Evolutionary conservation across 106 monocot species (phyloP), one percentile per base, ranked within the genome.

Genomic region (Dendrobium chrysotoxum): DNA sequence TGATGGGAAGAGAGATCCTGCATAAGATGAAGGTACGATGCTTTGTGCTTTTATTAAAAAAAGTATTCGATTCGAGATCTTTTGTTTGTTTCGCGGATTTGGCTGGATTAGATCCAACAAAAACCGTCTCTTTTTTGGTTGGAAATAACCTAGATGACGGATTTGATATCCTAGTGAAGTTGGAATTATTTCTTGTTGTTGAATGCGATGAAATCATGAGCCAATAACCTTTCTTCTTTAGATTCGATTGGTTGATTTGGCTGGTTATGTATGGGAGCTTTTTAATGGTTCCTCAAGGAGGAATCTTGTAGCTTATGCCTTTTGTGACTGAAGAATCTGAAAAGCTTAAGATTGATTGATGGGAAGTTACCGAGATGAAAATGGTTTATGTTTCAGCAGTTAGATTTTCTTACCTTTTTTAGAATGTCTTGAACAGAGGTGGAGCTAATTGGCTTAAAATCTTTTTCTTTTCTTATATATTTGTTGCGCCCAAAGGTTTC

Each of bases 1-100:
- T 76, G 76, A 28, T 13, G 15, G 76, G 76, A 50, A 76, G 16
- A 47, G 47, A 76, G 7, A 76, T 76, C 47, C 76, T 76, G 47
- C 76, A 76, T 26, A 76, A 76, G 45, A 76, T 76, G 25, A 76
- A 76, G 76, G 76, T 76, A 11, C 18, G 76, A 28, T 25, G 47
- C 31, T 40, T 76, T 40, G 26, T 67, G 1, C 23, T 17, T 72
- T 35, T 75, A 7, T 35, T 35, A 67, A 26, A 67, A 54, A 55
- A 16, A 3, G 21, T 61, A 15, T 35, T 70, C 70, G 15, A 4
- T 70, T 35, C 35, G 70, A 66, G 66, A 66, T 66, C 35, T 70
- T 1, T 70, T 61, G 21, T 23, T n/a, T 61, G 21, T 23, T 61
- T 6, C 23, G 50, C 61, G 61, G 61, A 20, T n/a, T 61, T 61